phyloP scores from a whole-genome alignment of 768 basidiomycete species.

The Lactarius sanguifluus region DNA sequence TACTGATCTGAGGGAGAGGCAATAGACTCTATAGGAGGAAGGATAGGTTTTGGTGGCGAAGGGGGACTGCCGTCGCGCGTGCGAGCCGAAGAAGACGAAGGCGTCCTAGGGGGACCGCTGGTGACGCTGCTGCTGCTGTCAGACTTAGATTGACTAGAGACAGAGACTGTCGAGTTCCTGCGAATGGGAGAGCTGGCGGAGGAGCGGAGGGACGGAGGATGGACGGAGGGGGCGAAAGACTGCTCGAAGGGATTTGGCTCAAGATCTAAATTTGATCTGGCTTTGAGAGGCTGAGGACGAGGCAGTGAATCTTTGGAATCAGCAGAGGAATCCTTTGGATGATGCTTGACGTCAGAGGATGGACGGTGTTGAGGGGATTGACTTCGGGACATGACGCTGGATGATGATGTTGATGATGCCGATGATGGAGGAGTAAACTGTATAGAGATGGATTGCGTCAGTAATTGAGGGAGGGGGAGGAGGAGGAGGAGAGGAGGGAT shows the following conservation, averaged over 20 bases:
- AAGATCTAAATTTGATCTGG: conserved; percentile 65
- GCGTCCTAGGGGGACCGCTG: conserved; percentile 31
- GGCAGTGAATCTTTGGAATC: conserved; percentile 15
- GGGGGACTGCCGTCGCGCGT: conserved; percentile 32
- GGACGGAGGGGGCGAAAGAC: conserved; percentile 64
- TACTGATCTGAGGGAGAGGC: conserved; percentile 64
- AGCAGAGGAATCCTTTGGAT: conserved; percentile 4
- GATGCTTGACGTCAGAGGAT: conserved; percentile 30
- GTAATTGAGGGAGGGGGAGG: not conserved
- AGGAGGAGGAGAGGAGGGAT: not conserved
- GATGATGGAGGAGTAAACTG: not conserved
- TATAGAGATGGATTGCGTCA: conserved; percentile 14
- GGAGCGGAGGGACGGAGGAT: conserved; percentile 34
- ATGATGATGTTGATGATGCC: not conserved
- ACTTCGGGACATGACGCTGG: conserved; percentile 33
- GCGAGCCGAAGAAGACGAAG: conserved; percentile 28
- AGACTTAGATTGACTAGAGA: conserved; percentile 32
- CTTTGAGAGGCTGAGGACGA: conserved; percentile 28
- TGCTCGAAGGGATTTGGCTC: conserved; percentile 96
- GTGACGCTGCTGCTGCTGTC: conserved; percentile 31
- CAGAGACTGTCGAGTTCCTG: conserved; percentile 35
- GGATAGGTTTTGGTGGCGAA: conserved; percentile 59
- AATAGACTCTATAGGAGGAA: conserved; percentile 80
- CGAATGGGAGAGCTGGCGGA: conserved; percentile 39
- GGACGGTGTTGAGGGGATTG: conserved; percentile 37